Percentiles rank a stretch among this genome's conserved stretches.
phyloP scores from a whole-genome alignment of 768 basidiomycete genomes.

The Tulasnella sp. region DNA sequence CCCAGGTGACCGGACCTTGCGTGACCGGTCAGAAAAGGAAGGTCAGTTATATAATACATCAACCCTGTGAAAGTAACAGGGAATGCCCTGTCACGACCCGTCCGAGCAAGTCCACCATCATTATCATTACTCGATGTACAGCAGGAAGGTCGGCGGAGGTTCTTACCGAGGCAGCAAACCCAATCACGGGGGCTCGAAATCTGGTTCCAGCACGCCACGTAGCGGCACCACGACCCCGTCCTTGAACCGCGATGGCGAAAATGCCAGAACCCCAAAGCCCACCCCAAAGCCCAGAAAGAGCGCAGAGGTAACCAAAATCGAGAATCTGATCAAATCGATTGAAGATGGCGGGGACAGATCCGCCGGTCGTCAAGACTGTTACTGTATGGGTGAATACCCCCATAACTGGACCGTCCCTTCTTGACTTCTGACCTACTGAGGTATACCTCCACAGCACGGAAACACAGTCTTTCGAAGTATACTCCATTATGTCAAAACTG shows the following conservation, averaged over 20 bases:
- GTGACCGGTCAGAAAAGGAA: too few relatives aligned
- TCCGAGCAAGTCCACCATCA: not conserved
- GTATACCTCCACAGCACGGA: constrained; percentile 20
- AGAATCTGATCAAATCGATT: constrained; percentile 1
- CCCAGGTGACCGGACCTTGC: constrained; percentile 2
- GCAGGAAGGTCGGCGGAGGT: not conserved
- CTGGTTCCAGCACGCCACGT: not conserved
- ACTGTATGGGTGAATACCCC: constrained; percentile 6
- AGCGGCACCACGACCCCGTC: not conserved
- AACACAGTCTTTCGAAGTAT: constrained; percentile 26
- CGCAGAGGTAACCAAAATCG: not conserved
- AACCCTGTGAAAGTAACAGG: constrained; percentile 1
- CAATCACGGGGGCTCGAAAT: not conserved
- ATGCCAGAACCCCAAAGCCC: not conserved
- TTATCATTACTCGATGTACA: not conserved
- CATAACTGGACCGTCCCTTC: not conserved
- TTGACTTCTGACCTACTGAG: not conserved
- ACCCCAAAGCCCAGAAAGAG: not conserved
- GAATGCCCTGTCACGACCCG: not conserved
- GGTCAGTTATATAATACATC: too few relatives aligned
- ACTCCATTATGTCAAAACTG: constrained; percentile 27
- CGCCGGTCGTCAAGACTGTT: constrained; percentile 1
- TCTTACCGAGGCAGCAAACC: not conserved
- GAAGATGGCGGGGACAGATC: not conserved
- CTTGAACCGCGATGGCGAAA: not conserved